Percentiles rank a stretch among this genome's conserved stretches.
phyloP scores from a whole-genome alignment of 2,329 filamentous ascomycete species.

The Trichoderma gracile region DNA sequence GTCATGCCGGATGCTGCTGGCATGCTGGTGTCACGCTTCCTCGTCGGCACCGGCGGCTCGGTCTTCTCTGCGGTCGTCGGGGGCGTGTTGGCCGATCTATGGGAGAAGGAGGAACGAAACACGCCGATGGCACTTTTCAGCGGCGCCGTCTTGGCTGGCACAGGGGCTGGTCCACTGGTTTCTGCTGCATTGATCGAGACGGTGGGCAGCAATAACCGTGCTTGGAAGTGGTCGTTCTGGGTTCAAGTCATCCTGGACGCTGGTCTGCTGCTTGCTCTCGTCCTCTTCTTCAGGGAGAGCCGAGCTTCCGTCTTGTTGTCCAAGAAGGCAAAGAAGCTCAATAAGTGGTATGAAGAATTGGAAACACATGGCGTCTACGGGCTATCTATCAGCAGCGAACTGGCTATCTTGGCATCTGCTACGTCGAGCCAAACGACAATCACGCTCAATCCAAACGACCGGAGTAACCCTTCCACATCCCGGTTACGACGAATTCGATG shows the following conservation, averaged over 20 bases:
- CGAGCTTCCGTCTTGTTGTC: conserved; percentile 77
- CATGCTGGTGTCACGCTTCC: conserved; percentile 73
- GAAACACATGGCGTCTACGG: conserved; percentile 64
- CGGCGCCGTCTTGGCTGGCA: conserved; percentile 75
- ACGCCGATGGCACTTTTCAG: conserved; percentile 89
- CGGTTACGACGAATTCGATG: conserved; percentile 64
- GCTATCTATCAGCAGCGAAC: conserved; percentile 40
- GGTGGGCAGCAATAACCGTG: conserved; percentile 45
- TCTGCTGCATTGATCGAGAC: conserved; percentile 68
- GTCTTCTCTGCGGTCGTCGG: conserved; percentile 87
- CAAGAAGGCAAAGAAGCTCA: conserved; percentile 70
- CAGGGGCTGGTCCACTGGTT: conserved; percentile 74
- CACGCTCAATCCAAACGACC: conserved; percentile 26
- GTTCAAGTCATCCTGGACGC: conserved; percentile 73
- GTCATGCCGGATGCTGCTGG: conserved; percentile 68
- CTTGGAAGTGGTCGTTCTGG: conserved; percentile 89
- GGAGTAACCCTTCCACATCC: neutral
- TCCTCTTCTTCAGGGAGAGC: conserved; percentile 76
- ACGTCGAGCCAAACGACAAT: conserved; percentile 28
- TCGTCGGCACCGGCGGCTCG: conserved; percentile 74
- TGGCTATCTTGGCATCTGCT: conserved; percentile 28
- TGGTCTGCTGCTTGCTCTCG: conserved; percentile 60
- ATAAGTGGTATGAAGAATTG: conserved; percentile 74
- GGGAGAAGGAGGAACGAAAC: conserved; percentile 75
- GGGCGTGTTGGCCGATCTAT: conserved; percentile 87